Conservation (phyloP, 164 flowering plant genomes). For the Chloranthus sessilifolius region DNA sequence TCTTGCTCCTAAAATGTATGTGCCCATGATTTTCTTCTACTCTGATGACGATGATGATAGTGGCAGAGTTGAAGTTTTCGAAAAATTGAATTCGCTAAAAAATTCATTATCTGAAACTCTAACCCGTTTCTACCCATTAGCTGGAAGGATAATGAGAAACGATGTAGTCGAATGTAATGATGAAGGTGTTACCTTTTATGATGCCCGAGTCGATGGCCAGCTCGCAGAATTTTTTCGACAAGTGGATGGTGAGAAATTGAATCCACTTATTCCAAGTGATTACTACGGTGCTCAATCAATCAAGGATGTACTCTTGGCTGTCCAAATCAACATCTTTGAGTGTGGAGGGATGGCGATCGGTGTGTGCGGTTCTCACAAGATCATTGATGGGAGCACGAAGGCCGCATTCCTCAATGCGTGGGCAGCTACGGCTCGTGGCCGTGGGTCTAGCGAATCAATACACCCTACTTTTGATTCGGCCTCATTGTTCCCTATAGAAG, state of each 20-base stretch:
- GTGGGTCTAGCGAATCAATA: constrained; percentile 5
- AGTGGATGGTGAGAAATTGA: not conserved
- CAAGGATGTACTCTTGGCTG: constrained; percentile 7
- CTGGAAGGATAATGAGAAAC: constrained; percentile 6
- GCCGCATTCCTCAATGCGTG: constrained; percentile 25
- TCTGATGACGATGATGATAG: not conserved
- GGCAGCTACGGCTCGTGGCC: constrained; percentile 24
- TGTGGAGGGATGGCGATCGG: constrained; percentile 36
- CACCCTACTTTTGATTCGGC: constrained; percentile 19
- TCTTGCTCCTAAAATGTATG: constrained; percentile 1
- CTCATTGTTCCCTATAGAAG: constrained; percentile 17
- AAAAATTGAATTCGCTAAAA: not conserved
- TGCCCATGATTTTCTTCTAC: constrained; percentile 13
- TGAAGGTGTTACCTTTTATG: constrained; percentile 2
- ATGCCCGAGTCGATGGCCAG: not conserved
- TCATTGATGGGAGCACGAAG: constrained; percentile 25
- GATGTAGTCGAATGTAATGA: constrained; percentile 4
- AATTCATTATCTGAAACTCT: constrained; percentile 6
- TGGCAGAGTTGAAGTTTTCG: not conserved
- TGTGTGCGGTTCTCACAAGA: constrained; percentile 30
- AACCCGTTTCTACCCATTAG: constrained; percentile 10
- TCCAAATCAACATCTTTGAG: constrained; percentile 34
- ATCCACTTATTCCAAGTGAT: constrained; percentile 18
- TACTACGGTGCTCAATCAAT: not conserved
- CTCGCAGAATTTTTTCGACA: not conserved